Conservation (phyloP, 768 basidiomycete genomes). For the Pulveroboletus sp. region DNA sequence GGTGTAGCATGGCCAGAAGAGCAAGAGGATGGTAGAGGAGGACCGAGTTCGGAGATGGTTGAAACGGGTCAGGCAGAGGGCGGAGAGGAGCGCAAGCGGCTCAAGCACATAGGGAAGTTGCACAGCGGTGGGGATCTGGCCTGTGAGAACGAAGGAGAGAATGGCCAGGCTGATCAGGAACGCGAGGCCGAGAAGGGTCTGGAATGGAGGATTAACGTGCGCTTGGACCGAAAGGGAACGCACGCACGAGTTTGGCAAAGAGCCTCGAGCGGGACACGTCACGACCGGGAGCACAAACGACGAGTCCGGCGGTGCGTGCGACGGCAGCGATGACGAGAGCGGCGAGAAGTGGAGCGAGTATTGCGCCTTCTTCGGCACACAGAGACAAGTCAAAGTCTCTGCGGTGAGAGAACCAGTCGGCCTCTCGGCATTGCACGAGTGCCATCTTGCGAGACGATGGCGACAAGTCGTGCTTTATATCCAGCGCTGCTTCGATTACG, state of each 20-base stretch:
- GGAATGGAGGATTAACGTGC: neutral
- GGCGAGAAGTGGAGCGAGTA: slow-evolving; percentile 53
- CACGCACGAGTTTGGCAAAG: slow-evolving; percentile 62
- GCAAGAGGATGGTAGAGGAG: slow-evolving; percentile 67
- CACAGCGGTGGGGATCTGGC: slow-evolving; percentile 36
- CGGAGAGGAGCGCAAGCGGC: slow-evolving; percentile 46
- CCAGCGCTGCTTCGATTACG: neutral
- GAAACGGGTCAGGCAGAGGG: slow-evolving; percentile 51
- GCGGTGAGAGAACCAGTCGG: slow-evolving; percentile 51
- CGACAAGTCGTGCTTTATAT: neutral
- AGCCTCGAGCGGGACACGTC: slow-evolving; percentile 46
- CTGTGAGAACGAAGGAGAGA: slow-evolving; percentile 37
- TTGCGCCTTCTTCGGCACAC: slow-evolving; percentile 74
- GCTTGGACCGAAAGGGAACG: neutral
- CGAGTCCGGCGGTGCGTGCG: slow-evolving; percentile 36
- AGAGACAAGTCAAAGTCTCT: slow-evolving; percentile 74
- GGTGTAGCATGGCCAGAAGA: slow-evolving; percentile 79
- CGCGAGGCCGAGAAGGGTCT: slow-evolving; percentile 51
- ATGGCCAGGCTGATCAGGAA: slow-evolving; percentile 43
- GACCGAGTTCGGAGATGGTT: slow-evolving; percentile 70
- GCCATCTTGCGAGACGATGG: slow-evolving; percentile 29
- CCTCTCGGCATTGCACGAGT: slow-evolving; percentile 41
- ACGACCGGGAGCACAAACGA: slow-evolving; percentile 22
- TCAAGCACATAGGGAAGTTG: slow-evolving; percentile 55
- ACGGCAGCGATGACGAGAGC: slow-evolving; percentile 42